Base-by-base conservation (phyloP, 495 filamentous ascomycete species). In the Neurospora sublineolata region DNA sequence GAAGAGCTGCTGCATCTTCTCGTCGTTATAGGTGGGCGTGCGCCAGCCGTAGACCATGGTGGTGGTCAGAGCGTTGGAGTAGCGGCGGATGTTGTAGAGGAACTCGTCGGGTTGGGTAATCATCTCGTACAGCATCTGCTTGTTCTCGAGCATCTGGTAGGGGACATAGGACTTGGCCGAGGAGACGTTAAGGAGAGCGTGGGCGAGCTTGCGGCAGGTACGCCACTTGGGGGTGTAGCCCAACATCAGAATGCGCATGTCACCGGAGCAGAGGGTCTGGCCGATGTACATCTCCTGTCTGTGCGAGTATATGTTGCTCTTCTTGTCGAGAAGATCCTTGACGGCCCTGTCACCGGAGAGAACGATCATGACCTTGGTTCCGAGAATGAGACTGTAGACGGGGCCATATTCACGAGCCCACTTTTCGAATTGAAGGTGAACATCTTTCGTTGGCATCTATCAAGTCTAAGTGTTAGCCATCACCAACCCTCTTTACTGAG, bases 1-100 rank as follows among this genome's bases (percentile, higher is more conserved):
- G 72, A 86, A 87, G 8, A 88, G 78, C 72, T 87, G 85, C 75
- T 79, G 78, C 75, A 88, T 79, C 52, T 85, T 86, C 16, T 79
- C 72, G 70, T 89, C 85, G 18, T 88, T 81, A 70, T 82, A 82
- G 6, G 77, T 81, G 0, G 81, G 74, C 5, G 82, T 83, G 16
- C 86, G 81, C 77, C 81, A 87, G 41, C 86, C 86, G 71, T 84
- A 89, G 8, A 86, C 79, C 84, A 88, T 87, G 33, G 82, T 84
- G 9, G 86, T 88, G 5, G 85, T 85, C n/a, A 88, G 77, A 6
- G 86, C 81, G 72, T 84, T 85, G 23, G 85, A 81, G 75, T 86
- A 89, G 58, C 86, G 82, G 12, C 85, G 81, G 64, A 88, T 83
- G 73, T 87, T 83, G 68, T 84, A 78, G n/a, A 85, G 72, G 76